Base-by-base conservation (phyloP, 352 stramenopile genomes). In the Phytophthora fragariaefolia region DNA sequence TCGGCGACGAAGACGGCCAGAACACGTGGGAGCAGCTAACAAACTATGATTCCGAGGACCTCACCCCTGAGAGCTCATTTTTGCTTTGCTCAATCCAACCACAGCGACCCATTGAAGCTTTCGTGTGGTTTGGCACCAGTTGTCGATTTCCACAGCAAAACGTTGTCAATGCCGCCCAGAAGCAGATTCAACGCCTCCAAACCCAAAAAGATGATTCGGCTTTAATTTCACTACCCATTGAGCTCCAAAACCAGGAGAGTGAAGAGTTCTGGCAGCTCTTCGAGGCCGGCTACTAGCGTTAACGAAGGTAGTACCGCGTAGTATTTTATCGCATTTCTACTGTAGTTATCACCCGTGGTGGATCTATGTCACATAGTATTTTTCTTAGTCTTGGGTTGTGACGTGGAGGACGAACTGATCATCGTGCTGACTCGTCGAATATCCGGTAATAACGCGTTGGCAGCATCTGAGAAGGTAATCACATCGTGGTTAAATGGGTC, bases 401-500 rank as follows among this genome's bases (percentile, higher is more conserved):
- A 60, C 23, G 62, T n/a, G 24, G 52, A 45, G 32, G 59, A 76
- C 52, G 36, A 34, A 20, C 47, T 65, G 6, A 36, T 3, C 42
- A 61, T 64, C 6, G 24, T 15, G 45, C 24, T 59, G 23, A 22
- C 7, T 9, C 61, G 49, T 1, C 76, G 73, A 17, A 84, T 80
- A 26, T 80, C 73, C 4, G 48, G 59, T 57, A 84, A 53, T 30
- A 84, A 66, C 13, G 63, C 71, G 40, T 64, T 77, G 32, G 63
- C 76, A 47, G 76, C 71, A 46, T 94, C 84, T 6, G 81, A 91
- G 63, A 93, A 96, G 4, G 83, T 95, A 48, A 95, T 69, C n/a
- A 83, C 71, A 57, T 93, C 79, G 70, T 92, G 79, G 23, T 80
- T 66, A 23, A 83, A 86, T 4, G 86, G 86, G 59, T 94, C 86